Evolutionary conservation across 352 stramenopile species (phyloP).

Genomic region (Phytophthora citricola): DNA sequence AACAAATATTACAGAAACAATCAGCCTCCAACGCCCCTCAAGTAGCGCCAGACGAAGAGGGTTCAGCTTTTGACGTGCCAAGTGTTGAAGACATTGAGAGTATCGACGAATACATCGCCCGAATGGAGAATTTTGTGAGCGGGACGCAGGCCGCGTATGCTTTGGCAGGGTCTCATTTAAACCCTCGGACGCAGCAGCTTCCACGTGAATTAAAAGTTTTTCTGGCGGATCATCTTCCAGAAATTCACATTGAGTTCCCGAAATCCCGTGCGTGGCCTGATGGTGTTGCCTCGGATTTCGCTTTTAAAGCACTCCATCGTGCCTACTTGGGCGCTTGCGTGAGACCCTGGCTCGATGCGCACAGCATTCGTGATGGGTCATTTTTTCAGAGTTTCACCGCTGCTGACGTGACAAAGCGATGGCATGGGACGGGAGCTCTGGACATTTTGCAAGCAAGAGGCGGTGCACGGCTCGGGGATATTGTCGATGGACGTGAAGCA

Average conservation of each 20-base stretch:
- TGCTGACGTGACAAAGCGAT: slow-evolving; percentile 24
- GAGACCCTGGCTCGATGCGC: slow-evolving; percentile 23
- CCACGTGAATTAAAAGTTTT: slow-evolving; percentile 25
- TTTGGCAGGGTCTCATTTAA: background rate
- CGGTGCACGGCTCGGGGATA: slow-evolving; percentile 11
- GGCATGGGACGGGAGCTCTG: slow-evolving; percentile 31
- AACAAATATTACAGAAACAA: background rate
- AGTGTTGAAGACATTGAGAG: background rate
- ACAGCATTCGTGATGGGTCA: slow-evolving; percentile 11
- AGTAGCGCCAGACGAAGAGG: background rate
- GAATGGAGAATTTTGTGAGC: slow-evolving; percentile 19
- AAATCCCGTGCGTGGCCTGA: slow-evolving; percentile 31
- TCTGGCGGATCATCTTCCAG: slow-evolving; percentile 10
- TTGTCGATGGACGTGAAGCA: slow-evolving; percentile 22
- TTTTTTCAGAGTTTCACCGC: slow-evolving; percentile 7
- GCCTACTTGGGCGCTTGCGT: slow-evolving; percentile 26
- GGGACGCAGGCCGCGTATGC: slow-evolving; percentile 3
- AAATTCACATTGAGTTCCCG: slow-evolving; percentile 31
- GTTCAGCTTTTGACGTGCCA: background rate
- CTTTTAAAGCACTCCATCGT: slow-evolving; percentile 26
- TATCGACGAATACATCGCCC: slow-evolving; percentile 34
- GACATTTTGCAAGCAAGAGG: slow-evolving; percentile 8
- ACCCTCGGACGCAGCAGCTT: background rate
- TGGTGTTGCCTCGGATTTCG: slow-evolving; percentile 23
- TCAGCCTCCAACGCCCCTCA: background rate